Conservation (phyloP, 352 stramenopile genomes). For the Phytophthora macrochlamydospora region DNA sequence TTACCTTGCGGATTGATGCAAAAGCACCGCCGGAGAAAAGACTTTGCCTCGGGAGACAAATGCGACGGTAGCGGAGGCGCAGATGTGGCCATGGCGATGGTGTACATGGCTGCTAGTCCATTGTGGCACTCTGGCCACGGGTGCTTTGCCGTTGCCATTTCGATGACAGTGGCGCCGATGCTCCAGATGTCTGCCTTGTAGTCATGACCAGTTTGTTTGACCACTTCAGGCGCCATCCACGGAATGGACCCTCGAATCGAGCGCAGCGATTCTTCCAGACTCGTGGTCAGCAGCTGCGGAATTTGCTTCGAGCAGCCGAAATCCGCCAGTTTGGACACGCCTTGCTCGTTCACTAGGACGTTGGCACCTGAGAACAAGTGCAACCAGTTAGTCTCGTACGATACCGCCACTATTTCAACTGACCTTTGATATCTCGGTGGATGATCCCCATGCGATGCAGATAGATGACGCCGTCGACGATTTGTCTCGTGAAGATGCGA, state of each 20-base stretch:
- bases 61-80: conserved; percentile 58
- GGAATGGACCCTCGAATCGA: conserved; percentile 86
- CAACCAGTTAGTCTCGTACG: too few relatives aligned
- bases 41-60: conserved; percentile 51
- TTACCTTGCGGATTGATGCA: conserved; percentile 74
- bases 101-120: conserved; percentile 68
- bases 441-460: conserved; percentile 92
- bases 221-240: conserved; percentile 85
- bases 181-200: conserved; percentile 86
- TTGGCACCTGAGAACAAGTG: conserved; percentile 65
- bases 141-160: conserved; percentile 81
- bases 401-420: too few relatives aligned
- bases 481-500: conserved; percentile 91
- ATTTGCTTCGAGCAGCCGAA: conserved; percentile 92
- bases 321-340: conserved; percentile 88
- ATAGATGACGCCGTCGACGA: conserved; percentile 91
- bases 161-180: conserved; percentile 79
- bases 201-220: conserved; percentile 75
- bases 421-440: conserved; percentile 94
- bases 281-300: conserved; percentile 77
- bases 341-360: conserved; percentile 88
- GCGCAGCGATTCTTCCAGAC: conserved; percentile 79
- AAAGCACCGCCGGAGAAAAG: conserved; percentile 73
- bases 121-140: conserved; percentile 72
- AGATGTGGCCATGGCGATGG: conserved; percentile 60